Evolutionary conservation across 2,329 filamentous ascomycete species (phyloP).

Genomic region (Calonectria naviculata): DNA sequence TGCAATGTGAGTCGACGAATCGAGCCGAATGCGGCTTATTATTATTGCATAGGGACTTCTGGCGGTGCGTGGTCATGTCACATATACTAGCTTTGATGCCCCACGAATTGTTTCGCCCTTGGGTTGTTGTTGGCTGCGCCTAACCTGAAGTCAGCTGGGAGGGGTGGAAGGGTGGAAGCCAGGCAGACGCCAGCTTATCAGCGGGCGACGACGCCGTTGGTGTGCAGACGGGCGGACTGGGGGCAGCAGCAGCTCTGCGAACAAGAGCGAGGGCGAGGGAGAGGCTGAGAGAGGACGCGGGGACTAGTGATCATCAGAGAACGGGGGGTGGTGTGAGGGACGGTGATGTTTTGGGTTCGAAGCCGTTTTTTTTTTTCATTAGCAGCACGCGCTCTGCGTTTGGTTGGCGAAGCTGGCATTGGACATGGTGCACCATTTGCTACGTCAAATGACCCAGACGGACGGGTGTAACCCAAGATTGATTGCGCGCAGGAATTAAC

Average conservation of each 20-base stretch:
- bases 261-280: too few species aligned
- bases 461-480: neutral
- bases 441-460: neutral
- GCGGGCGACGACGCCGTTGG: neutral
- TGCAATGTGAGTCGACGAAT: constrained; percentile 5
- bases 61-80: neutral
- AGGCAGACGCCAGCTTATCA: constrained; percentile 4
- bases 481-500: neutral
- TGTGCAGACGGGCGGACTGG: too few species aligned
- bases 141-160: neutral
- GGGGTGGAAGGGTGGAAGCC: neutral
- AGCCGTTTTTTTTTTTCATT: neutral
- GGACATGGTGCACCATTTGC: neutral
- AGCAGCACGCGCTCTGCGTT: neutral
- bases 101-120: neutral
- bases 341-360: neutral
- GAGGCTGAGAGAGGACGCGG: too few species aligned
- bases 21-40: constrained; percentile 2
- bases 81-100: neutral
- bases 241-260: too few species aligned
- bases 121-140: neutral
- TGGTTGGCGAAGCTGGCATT: constrained; percentile 6
- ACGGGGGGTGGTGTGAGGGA: too few species aligned
- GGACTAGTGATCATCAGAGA: too few species aligned
- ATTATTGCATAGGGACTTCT: constrained; percentile 8